Base-by-base conservation (phyloP, 140 eudicot genomes). In the Stevia rebaudiana region DNA sequence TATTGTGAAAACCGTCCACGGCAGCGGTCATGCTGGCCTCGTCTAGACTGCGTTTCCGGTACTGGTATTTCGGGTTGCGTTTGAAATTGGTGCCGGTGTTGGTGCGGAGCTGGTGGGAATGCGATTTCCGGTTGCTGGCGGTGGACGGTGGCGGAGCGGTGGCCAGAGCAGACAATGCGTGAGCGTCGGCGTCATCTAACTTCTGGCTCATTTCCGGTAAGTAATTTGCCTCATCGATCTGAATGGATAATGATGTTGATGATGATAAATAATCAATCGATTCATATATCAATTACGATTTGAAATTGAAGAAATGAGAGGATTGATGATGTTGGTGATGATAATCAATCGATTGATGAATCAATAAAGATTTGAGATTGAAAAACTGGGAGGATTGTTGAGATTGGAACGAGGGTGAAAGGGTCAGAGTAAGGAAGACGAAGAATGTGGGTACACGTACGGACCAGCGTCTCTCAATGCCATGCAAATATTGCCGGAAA, bases 1-100 rank as follows among this genome's bases (percentile, higher is more conserved):
- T 59, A 51, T 67, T 71, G 2, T 42, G 56, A 6, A 40, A 50
- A 3, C 59, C 73, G 8, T 66, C 65, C 12, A 80, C 63, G 44
- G 54, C 74, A 21, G 57, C 68, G n/a, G 64, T 47, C 2, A 83
- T 72, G 15, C 48, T 28, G 6, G 42, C 54, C 7, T 84, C 95
- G 40, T 91, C 98, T 17, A 91, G 94, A 81, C 95, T 87, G 80
- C 87, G 95, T 39, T 91, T 82, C 9, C 95, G n/a, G n/a, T n/a
- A n/a, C n/a, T n/a, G 85, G 52, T 47, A 68, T 13, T 59, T 63
- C 0, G 43, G 71, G 39, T 69, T 82, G 59, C 83, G 92, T 51
- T 76, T 74, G 79, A 79, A 68, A 55, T 81, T 72, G 58, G 92
- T 76, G 33, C 87, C 88, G 65, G 95, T 90, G 77, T 71, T 78